Percentiles rank a stretch among this genome's conserved stretches.
These are phyloP conservation scores for Hirschfeldia incana DNA, from an alignment of 345 rosid genomes.

Conservation along the genomic window DNA sequence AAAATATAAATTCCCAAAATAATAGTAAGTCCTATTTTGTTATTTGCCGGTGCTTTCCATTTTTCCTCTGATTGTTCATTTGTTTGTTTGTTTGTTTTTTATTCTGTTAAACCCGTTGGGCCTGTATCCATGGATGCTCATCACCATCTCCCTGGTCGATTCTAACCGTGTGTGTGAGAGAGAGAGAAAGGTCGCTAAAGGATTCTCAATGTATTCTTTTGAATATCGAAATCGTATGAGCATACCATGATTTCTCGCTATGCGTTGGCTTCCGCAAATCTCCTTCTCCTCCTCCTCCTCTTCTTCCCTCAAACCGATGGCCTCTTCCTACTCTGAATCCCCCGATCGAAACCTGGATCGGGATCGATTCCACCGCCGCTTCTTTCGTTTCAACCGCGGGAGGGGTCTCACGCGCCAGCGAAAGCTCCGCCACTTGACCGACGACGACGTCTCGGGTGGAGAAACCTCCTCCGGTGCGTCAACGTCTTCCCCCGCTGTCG, in stretches of 20 bases:
- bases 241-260: slow-evolving; percentile 47
- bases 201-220: background rate
- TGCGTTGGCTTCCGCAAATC: slow-evolving; percentile 77
- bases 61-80: background rate
- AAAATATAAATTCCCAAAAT: slow-evolving; percentile 2
- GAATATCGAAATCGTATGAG: background rate
- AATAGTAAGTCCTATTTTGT: slow-evolving; percentile 1
- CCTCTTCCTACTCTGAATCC: slow-evolving; percentile 11
- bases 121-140: slow-evolving; percentile 34
- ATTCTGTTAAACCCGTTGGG: slow-evolving; percentile 35
- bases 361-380: slow-evolving; percentile 30
- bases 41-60: background rate
- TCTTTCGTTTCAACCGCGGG: slow-evolving; percentile 38
- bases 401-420: slow-evolving; percentile 50
- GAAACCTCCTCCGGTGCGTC: background rate
- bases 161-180: background rate
- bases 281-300: slow-evolving; percentile 46
- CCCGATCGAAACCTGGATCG: slow-evolving; percentile 4
- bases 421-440: slow-evolving; percentile 61
- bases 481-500: slow-evolving; percentile 5
- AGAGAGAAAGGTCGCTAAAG: background rate
- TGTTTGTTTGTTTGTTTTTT: too few relatives aligned
- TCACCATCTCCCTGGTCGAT: slow-evolving; percentile 20
- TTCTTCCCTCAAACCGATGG: slow-evolving; percentile 26
- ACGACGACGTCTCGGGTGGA: slow-evolving; percentile 40